Base-by-base conservation (phyloP, 495 filamentous ascomycete genomes). In the Penicillium verhagenii region DNA sequence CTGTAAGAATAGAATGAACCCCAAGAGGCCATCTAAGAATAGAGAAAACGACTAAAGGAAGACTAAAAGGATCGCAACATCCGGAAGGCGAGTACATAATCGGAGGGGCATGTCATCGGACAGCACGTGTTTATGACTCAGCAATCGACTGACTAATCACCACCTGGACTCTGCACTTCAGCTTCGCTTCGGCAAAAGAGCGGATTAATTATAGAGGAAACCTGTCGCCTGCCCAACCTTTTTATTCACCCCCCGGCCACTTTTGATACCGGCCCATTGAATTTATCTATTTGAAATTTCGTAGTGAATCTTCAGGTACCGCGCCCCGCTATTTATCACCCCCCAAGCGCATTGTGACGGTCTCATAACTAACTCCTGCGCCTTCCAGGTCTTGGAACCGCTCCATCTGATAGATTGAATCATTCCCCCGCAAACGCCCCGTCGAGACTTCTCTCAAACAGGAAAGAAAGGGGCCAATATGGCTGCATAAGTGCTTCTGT, bases 401-500 rank as follows among this genome's bases (percentile, higher is more conserved):
- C 45, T 24, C 50, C 44, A 37, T 53, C 39, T 40, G 54, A 49
- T 50, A 42, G 54, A 46, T 46, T 35, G 20, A 31, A n/a, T 8
- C 21, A 19, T 3, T 19, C 33, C 33, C 49, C 52, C 37, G 29
- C 31, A 26, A 16, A 44, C 47, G 29, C 37, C 16, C 45, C 23
- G 16, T 13, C 14, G 45, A 23, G 19, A 20, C 47, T 40, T 57
- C 37, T 47, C 25, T 37, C 47, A 40, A 35, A 31, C 39, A n/a
- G 21, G 11, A 20, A 45, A 40, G 47, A 61, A 45, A 40, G 47
- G 60, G 51, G 65, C 58, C 64, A 72, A 56, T 54, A 76, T 76
- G 73, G 69, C 67, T 63, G 70, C 64, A 52, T 76, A 70, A 67
- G 49, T 56, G 61, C 60, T 63, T 53, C 50, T 44, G 50, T 33